These are phyloP conservation scores for Populus deltoides DNA, from an alignment of 345 rosid genomes.

Conservation along the genomic window DNA sequence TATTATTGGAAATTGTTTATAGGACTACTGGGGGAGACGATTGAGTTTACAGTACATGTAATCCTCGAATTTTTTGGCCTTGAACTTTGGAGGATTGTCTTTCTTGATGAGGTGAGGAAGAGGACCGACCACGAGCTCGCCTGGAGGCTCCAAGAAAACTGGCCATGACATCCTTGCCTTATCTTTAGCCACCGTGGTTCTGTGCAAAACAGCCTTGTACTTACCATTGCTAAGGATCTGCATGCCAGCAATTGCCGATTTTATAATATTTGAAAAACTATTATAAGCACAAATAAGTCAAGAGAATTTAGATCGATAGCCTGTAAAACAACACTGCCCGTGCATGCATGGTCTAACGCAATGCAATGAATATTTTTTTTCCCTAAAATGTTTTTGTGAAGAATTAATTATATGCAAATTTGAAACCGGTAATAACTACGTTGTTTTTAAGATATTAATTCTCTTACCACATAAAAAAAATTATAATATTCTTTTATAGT, in stretches of 20 bases:
- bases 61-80: constrained; percentile 63
- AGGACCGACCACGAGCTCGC: constrained; percentile 62
- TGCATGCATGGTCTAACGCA: no score
- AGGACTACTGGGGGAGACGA: constrained; percentile 58
- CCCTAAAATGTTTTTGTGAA: background rate
- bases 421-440: background rate
- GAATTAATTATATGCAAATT: background rate
- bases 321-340: no score
- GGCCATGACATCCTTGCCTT: constrained; percentile 96
- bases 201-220: constrained; percentile 66
- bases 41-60: constrained; percentile 73
- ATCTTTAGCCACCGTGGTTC: constrained; percentile 67
- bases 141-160: constrained; percentile 78
- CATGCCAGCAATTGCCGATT: background rate
- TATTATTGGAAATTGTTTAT: background rate
- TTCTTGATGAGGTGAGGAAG: constrained; percentile 49
- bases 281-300: no score
- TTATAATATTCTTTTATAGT: no score
- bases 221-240: constrained; percentile 80
- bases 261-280: no score
- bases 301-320: background rate
- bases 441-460: background rate
- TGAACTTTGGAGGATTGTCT: constrained; percentile 51
- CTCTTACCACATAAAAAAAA: no score
- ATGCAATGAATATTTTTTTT: background rate